phyloP scores from a whole-genome alignment of 2,329 filamentous ascomycete genomes.

The Acrodontium crateriforme region DNA sequence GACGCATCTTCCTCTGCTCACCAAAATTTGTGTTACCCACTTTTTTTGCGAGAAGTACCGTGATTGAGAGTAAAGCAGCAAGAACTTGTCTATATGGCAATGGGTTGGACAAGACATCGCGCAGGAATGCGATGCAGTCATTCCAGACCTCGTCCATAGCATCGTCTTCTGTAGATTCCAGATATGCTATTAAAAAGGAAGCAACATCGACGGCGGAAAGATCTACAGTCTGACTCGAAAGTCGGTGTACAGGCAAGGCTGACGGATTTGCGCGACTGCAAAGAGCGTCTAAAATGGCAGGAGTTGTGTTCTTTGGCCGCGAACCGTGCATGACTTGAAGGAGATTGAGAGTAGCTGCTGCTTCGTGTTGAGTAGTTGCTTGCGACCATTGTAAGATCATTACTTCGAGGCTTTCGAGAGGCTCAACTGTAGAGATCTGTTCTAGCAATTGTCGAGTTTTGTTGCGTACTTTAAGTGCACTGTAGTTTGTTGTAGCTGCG shows the following conservation, averaged over 20 bases:
- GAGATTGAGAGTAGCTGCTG: constrained; percentile 61
- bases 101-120: constrained; percentile 81
- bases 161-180: constrained; percentile 82
- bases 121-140: constrained; percentile 82
- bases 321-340: constrained; percentile 85
- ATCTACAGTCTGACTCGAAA: constrained; percentile 78
- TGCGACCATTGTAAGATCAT: constrained; percentile 70
- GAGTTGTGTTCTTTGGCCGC: constrained; percentile 78
- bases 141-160: constrained; percentile 97
- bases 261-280: constrained; percentile 84
- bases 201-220: constrained; percentile 74
- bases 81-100: constrained; percentile 88
- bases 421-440: constrained; percentile 83
- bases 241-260: constrained; percentile 63
- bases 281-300: constrained; percentile 88
- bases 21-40: constrained; percentile 97
- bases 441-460: constrained; percentile 77
- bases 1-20: constrained; percentile 81
- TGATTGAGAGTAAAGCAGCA: constrained; percentile 74
- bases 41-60: constrained; percentile 81
- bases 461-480: constrained; percentile 80
- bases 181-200: constrained; percentile 81
- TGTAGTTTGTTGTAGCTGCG: constrained; percentile 73
- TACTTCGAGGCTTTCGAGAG: constrained; percentile 85
- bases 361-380: constrained; percentile 24